phyloP scores from a whole-genome alignment of 164 flowering plant genomes.

The Liriodendron chinense region DNA sequence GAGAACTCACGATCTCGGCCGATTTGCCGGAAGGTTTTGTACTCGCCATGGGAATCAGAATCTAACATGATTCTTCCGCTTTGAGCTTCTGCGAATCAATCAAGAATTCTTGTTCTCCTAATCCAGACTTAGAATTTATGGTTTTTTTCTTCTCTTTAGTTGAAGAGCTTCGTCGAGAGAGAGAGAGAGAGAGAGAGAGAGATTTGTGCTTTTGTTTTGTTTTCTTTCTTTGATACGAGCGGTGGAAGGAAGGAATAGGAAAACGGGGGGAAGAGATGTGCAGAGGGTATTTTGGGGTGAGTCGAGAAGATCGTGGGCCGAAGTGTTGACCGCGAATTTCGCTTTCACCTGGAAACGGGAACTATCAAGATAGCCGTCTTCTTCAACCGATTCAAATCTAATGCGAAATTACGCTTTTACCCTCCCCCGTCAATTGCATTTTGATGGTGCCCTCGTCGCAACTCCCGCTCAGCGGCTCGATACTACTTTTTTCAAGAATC shows the following conservation, averaged over 20 bases:
- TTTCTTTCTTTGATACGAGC: background rate
- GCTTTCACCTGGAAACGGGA: background rate
- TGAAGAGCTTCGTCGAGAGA: background rate
- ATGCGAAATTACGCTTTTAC: background rate
- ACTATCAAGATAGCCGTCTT: background rate
- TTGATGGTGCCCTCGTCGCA: background rate
- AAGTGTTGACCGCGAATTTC: background rate
- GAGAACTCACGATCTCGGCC: conserved; percentile 76
- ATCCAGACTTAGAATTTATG: background rate
- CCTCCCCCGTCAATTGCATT: background rate
- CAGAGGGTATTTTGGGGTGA: background rate
- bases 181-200: background rate
- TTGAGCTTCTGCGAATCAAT: background rate
- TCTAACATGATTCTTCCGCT: conserved; percentile 23
- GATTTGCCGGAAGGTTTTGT: conserved; percentile 74
- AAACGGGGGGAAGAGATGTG: background rate
- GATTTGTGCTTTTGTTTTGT: background rate
- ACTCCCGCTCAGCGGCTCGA: background rate
- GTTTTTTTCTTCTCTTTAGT: background rate
- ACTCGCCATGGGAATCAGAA: conserved; percentile 48
- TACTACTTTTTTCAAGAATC: too few relatives aligned
- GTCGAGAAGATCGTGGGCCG: background rate
- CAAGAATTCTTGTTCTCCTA: background rate
- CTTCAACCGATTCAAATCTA: background rate
- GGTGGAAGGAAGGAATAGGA: background rate